These are phyloP conservation scores for Bruguiera gymnorhiza DNA, from an alignment of 345 rosid genomes.

Conservation along the genomic window DNA sequence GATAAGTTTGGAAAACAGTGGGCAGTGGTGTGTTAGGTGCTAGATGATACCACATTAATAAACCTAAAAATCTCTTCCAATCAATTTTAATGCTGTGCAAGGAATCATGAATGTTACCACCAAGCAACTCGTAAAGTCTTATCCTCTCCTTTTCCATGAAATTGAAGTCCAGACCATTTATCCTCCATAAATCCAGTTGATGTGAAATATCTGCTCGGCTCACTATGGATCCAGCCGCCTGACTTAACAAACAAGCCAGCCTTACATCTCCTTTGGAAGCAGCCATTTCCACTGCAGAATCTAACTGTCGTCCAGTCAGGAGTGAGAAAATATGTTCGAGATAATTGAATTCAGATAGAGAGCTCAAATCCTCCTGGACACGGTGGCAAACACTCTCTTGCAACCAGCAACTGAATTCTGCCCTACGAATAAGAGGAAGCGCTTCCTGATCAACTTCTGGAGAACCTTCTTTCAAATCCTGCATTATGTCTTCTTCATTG, in stretches of 20 bases:
- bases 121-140: slow-evolving; percentile 83
- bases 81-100: slow-evolving; percentile 59
- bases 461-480: slow-evolving; percentile 65
- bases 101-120: slow-evolving; percentile 75
- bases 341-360: slow-evolving; percentile 67
- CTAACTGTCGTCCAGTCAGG: slow-evolving; percentile 84
- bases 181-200: slow-evolving; percentile 86
- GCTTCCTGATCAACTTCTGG: slow-evolving; percentile 65
- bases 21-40: slow-evolving; percentile 69
- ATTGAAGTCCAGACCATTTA: slow-evolving; percentile 81
- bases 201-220: slow-evolving; percentile 63
- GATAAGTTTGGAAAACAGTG: slow-evolving; percentile 60
- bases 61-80: slow-evolving; percentile 95
- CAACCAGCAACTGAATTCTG: slow-evolving; percentile 92
- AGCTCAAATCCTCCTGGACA: slow-evolving; percentile 83
- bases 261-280: slow-evolving; percentile 90
- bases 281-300: slow-evolving; percentile 84
- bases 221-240: slow-evolving; percentile 84
- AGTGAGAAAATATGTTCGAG: slow-evolving; percentile 76
- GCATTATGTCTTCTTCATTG: slow-evolving; percentile 90
- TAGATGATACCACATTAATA: slow-evolving; percentile 89
- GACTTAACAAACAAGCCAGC: slow-evolving; percentile 90
- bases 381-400: slow-evolving; percentile 88
- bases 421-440: slow-evolving; percentile 84
- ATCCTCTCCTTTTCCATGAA: slow-evolving; percentile 81